Evolutionary conservation across 768 basidiomycete genomes (phyloP), one percentile per base, ranked within the genome.

Genomic region (Gymnopilus dilepis): DNA sequence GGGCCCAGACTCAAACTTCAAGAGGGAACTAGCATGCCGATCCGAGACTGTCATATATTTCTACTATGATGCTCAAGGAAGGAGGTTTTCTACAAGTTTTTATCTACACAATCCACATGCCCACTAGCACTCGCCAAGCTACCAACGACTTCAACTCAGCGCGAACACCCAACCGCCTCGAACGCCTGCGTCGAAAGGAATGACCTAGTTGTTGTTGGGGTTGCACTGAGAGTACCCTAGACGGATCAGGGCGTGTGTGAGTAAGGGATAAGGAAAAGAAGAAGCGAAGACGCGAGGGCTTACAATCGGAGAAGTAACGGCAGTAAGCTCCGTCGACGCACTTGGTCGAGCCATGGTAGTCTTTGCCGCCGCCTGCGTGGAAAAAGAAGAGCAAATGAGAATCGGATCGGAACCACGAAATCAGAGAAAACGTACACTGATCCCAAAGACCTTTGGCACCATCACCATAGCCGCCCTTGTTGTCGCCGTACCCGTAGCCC

Each of bases 211-310:
- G 58, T 59, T 52, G 24, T 64, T 66, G 42, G 51, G 69, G 58
- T 70, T 70, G 61, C 69, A 70, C 56, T 70, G 69, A 50, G 69
- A 66, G 61, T 70, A 70, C 69, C 69, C 69, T 70, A 47, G 17
- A 58, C 15, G 17, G n/a, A 26, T 8, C 30, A 12, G n/a, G 37
- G 24, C 4, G 26, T 11, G 28, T 28, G 22, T 34, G 41, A 26
- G 17, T 19, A 38, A 26, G 41, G 17, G 13, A 9, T 37, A 51
- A 13, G 26, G n/a, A 12, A 22, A 52, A 24, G 8, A 21, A 47
- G 52, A 15, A 58, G 51, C 17, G 38, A 30, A 41, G 24, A n/a
- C 43, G 31, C 24, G 22, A n/a, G 33, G 2, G 64, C 68, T 45
- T 58, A 69, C 67, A 70, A 54, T 70, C 65, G 15, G 70, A 70